phyloP scores from a whole-genome alignment of 2,329 filamentous ascomycete species.

The Fusarium oxysporum region DNA sequence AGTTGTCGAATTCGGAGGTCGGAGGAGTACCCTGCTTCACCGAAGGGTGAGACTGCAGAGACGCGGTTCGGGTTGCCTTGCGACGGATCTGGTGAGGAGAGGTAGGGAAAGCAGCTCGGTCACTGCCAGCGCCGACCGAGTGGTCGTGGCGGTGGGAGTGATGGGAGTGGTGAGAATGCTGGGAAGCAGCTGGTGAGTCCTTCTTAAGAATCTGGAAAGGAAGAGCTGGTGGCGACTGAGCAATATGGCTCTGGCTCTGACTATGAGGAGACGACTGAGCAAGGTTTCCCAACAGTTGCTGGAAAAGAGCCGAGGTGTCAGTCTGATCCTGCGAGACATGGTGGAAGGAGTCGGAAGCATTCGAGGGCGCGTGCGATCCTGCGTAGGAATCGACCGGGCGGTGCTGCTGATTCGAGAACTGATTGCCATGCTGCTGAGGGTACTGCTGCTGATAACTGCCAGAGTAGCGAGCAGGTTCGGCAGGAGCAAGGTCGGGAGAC shows the following conservation, averaged over 20 bases:
- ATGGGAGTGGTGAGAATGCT: constrained; percentile 54
- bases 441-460: constrained; percentile 48
- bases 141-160: constrained; percentile 53
- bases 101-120: constrained; percentile 58
- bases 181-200: constrained; percentile 55
- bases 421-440: constrained; percentile 36
- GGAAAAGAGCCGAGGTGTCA: constrained; percentile 52
- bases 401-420: constrained; percentile 41
- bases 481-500: constrained; percentile 50
- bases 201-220: constrained; percentile 65
- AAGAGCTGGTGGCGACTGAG: constrained; percentile 44
- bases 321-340: constrained; percentile 52
- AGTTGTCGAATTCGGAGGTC: constrained; percentile 47
- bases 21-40: constrained; percentile 48
- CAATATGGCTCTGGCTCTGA: constrained; percentile 52
- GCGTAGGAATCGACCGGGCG: constrained; percentile 45
- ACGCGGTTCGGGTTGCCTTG: constrained; percentile 52
- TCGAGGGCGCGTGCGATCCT: constrained; percentile 40
- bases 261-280: constrained; percentile 56
- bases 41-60: constrained; percentile 46
- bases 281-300: constrained; percentile 54
- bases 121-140: constrained; percentile 51
- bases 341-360: constrained; percentile 44
- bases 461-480: constrained; percentile 47
- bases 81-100: constrained; percentile 58